A percentile compares a stretch with the other conserved stretches of the same genome.
Evolutionary conservation across 768 basidiomycete genomes (phyloP).

Genomic region (Porphyrellus cyaneotinctus): DNA sequence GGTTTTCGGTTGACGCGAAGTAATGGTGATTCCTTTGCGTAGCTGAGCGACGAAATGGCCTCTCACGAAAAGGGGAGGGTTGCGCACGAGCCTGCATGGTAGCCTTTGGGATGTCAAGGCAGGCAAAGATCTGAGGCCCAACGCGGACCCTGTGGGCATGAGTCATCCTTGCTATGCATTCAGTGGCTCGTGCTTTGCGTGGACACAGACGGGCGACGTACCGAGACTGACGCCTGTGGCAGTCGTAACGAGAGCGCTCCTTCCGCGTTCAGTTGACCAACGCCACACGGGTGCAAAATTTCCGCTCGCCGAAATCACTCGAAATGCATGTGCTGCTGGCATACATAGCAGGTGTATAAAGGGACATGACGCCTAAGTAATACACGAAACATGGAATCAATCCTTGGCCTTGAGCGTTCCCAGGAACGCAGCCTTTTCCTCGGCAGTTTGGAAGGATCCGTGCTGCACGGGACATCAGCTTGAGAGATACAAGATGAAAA

Average conservation of each 20-base stretch:
- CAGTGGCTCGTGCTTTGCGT: conserved; percentile 3
- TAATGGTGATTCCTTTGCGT: conserved; percentile 4
- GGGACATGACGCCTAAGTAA: conserved; percentile 36
- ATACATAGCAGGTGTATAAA: conserved; percentile 40
- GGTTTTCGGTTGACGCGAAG: background rate
- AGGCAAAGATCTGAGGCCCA: conserved; percentile 53
- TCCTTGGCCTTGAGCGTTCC: conserved; percentile 84
- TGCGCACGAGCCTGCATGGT: conserved; percentile 29
- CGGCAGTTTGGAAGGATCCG: conserved; percentile 93
- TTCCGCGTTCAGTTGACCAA: background rate
- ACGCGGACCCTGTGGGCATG: conserved; percentile 83
- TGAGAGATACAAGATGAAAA: background rate
- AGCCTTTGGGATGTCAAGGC: conserved; percentile 21
- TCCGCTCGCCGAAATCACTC: background rate
- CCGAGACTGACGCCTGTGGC: conserved; percentile 41
- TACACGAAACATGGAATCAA: conserved; percentile 45
- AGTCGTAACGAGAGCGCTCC: background rate
- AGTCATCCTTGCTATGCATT: conserved; percentile 58
- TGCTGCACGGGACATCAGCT: conserved; percentile 47
- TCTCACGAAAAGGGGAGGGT: conserved; percentile 8
- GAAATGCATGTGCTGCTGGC: conserved; percentile 17
- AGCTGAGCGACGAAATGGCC: conserved; percentile 5
- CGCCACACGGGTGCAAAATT: background rate
- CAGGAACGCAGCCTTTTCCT: conserved; percentile 94
- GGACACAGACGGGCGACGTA: conserved; percentile 24